Percentiles rank a stretch among this genome's conserved stretches.
Evolutionary conservation across 257 asterid genomes (phyloP).

Genomic region (Solanum raphanifolium): DNA sequence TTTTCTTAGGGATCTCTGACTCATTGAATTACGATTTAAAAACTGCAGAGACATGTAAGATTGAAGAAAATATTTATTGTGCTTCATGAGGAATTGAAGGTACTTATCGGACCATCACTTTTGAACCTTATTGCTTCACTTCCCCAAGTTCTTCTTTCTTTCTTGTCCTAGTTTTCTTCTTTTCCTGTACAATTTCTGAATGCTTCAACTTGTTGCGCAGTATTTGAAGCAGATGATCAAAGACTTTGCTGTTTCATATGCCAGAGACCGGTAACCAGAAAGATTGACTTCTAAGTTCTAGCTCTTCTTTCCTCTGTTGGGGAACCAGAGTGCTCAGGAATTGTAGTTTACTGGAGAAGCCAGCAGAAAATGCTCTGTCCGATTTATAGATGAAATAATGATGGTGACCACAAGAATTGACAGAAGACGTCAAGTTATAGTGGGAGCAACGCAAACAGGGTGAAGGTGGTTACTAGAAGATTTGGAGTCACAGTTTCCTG

Average conservation of each 20-base stretch:
- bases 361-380: not conserved
- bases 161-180: slow-evolving; percentile 1
- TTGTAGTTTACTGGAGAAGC: not conserved
- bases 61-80: slow-evolving; percentile 61
- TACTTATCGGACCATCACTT: slow-evolving; percentile 17
- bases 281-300: not conserved
- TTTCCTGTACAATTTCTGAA: slow-evolving; percentile 4
- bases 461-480: not conserved
- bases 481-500: not conserved
- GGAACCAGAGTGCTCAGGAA: not conserved
- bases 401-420: not conserved
- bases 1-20: not conserved
- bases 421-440: not conserved
- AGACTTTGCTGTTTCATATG: slow-evolving; percentile 51
- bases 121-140: not conserved
- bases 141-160: slow-evolving; percentile 1
- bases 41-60: slow-evolving; percentile 70
- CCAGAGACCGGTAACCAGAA: slow-evolving; percentile 24
- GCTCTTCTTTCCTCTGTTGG: not conserved
- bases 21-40: not conserved
- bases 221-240: slow-evolving; percentile 71
- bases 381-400: not conserved
- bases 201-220: slow-evolving; percentile 25
- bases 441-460: not conserved
- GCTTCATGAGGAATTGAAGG: slow-evolving; percentile 80